These are phyloP conservation scores for Penicillium sp. DNA, from an alignment of 2,329 filamentous ascomycete genomes.

Conservation along the genomic window DNA sequence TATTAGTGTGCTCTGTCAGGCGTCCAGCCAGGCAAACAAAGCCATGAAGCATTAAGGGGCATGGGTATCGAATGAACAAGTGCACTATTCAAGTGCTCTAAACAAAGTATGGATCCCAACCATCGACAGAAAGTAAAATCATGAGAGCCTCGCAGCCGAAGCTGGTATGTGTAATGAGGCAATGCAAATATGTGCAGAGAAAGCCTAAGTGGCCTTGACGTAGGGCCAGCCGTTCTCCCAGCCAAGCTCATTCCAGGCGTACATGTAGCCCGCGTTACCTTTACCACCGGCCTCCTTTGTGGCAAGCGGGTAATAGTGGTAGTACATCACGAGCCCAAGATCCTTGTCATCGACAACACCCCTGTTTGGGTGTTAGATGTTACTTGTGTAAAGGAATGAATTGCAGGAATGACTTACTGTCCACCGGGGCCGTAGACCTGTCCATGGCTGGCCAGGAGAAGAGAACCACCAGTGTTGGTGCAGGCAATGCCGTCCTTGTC, in stretches of 20 bases:
- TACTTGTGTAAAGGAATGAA: background rate
- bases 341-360: constrained; percentile 32
- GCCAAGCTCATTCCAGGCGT: constrained; percentile 49
- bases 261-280: constrained; percentile 37
- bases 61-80: constrained; percentile 19
- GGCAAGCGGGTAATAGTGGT: constrained; percentile 54
- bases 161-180: constrained; percentile 11
- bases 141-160: constrained; percentile 1
- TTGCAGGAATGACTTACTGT: constrained; percentile 49
- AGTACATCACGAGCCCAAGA: constrained; percentile 58
- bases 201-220: constrained; percentile 19
- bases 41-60: background rate
- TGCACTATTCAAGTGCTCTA: constrained; percentile 6
- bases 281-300: constrained; percentile 52
- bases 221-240: constrained; percentile 48
- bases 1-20: constrained; percentile 10
- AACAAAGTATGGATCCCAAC: constrained; percentile 17
- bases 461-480: constrained; percentile 57
- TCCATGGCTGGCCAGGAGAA: constrained; percentile 59
- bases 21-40: constrained; percentile 1
- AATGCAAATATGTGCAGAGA: constrained; percentile 1
- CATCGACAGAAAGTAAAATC: constrained; percentile 17
- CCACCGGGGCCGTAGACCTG: constrained; percentile 65
- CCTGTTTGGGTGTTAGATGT: constrained; percentile 18
- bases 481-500: constrained; percentile 57